A percentile compares a stretch with the other conserved stretches of the same genome.
Conservation (phyloP, 495 filamentous ascomycete species). For the Penicillium maclennaniae region DNA sequence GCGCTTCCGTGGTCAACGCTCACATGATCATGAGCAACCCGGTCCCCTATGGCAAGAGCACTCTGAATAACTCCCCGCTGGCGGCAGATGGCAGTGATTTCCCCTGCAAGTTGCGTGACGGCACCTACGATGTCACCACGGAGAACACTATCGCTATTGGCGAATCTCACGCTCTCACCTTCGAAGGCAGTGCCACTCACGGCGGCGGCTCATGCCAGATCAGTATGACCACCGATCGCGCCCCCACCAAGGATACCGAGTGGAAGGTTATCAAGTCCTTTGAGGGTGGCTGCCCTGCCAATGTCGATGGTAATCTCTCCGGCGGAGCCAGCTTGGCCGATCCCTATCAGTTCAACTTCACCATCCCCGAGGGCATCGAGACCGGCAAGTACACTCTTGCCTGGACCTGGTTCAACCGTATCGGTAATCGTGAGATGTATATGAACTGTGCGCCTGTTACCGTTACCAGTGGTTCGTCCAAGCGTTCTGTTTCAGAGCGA, state of each 20-base stretch:
- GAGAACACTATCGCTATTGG: slow-evolving; percentile 35
- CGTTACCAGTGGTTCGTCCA: slow-evolving; percentile 49
- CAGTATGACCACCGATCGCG: slow-evolving; percentile 69
- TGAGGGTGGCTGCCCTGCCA: slow-evolving; percentile 71
- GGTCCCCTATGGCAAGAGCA: slow-evolving; percentile 54
- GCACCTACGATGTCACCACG: slow-evolving; percentile 19
- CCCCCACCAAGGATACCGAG: slow-evolving; percentile 45
- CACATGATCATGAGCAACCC: slow-evolving; percentile 74
- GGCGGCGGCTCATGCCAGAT: slow-evolving; percentile 90
- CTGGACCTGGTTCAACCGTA: slow-evolving; percentile 89
- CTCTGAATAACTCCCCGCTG: slow-evolving; percentile 60
- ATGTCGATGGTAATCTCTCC: slow-evolving; percentile 38
- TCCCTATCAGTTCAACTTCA: slow-evolving; percentile 38
- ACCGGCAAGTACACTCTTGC: slow-evolving; percentile 63
- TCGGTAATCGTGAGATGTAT: slow-evolving; percentile 90
- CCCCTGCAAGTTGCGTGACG: slow-evolving; percentile 64
- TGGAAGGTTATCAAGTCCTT: slow-evolving; percentile 85
- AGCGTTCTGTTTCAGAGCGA: slow-evolving; percentile 31
- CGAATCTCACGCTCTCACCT: slow-evolving; percentile 22
- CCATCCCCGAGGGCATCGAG: slow-evolving; percentile 40
- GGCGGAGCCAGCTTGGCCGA: slow-evolving; percentile 18
- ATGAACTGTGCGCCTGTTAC: slow-evolving; percentile 84
- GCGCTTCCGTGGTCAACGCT: slow-evolving; percentile 44
- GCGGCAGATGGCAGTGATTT: slow-evolving; percentile 58
- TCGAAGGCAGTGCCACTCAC: slow-evolving; percentile 60